These are phyloP conservation scores for Aspergillaceae sp. DNA, from an alignment of 2,329 filamentous ascomycete species.

Conservation along the genomic window DNA sequence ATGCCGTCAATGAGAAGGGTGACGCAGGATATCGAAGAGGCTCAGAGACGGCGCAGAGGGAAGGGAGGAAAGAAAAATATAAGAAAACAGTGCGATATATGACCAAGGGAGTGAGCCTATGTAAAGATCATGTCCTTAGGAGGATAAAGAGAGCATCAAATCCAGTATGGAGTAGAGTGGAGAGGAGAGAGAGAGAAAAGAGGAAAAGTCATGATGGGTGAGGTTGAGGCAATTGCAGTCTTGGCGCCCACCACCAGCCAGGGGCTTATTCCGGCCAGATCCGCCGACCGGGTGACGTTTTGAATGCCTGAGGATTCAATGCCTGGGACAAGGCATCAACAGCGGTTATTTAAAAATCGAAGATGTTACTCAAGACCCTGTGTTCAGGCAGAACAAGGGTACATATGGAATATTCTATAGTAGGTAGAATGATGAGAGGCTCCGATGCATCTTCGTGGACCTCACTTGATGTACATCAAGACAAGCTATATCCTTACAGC, in stretches of 20 bases:
- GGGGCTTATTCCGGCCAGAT: constrained; percentile 14
- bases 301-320: background rate
- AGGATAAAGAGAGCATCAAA: background rate
- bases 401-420: too few species aligned
- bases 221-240: constrained; percentile 8
- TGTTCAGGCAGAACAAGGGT: too few species aligned
- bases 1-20: constrained; percentile 9
- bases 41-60: background rate
- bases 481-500: background rate
- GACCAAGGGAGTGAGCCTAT: too few species aligned
- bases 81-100: background rate
- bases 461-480: background rate
- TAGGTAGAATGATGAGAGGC: background rate
- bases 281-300: constrained; percentile 14
- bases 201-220: constrained; percentile 6
- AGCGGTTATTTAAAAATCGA: too few species aligned
- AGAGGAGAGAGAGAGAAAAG: constrained; percentile 1
- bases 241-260: background rate
- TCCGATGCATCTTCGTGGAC: background rate
- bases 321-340: too few species aligned
- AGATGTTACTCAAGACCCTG: too few species aligned
- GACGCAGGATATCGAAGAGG: background rate
- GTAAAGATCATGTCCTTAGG: background rate
- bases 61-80: background rate
- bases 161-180: constrained; percentile 4